Percentiles rank a stretch among this genome's conserved stretches.
phyloP scores from a whole-genome alignment of 1,139 yeast species.

The Pichia sp. region DNA sequence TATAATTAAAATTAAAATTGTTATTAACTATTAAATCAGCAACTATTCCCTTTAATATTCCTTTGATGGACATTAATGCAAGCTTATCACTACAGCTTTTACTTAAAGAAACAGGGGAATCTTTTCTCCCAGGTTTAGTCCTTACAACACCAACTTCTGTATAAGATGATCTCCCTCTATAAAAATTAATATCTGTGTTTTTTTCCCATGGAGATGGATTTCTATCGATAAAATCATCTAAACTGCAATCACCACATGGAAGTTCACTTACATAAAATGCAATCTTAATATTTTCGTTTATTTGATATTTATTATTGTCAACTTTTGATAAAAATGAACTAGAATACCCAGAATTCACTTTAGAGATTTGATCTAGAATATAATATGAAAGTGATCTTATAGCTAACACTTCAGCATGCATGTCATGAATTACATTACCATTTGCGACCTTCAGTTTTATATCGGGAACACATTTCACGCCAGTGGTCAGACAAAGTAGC shows the following conservation, averaged over 20 bases:
- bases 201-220: conserved; percentile 27
- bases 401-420: conserved; percentile 81
- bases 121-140: conserved; percentile 86
- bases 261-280: conserved; percentile 70
- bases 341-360: conserved; percentile 1
- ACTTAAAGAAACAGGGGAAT: conserved; percentile 61
- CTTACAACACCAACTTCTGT: conserved; percentile 57
- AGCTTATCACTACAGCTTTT: conserved; percentile 89
- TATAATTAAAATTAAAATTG: conserved; percentile 42
- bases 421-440: conserved; percentile 71
- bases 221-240: conserved; percentile 36
- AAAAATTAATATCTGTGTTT: conserved; percentile 17
- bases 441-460: conserved; percentile 28
- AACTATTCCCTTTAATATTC: conserved; percentile 50
- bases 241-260: conserved; percentile 91
- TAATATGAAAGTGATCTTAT: conserved; percentile 58
- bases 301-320: conserved; percentile 21
- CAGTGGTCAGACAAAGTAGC: conserved; percentile 49
- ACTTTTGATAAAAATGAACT: conserved; percentile 1
- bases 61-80: conserved; percentile 54
- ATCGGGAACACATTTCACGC: conserved; percentile 74
- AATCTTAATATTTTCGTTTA: conserved; percentile 36
- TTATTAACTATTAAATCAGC: conserved; percentile 33
- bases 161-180: conserved; percentile 66
- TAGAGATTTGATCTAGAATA: conserved; percentile 31